Base-by-base conservation (phyloP, 2,329 filamentous ascomycete genomes). In the Fusarium papillatum region DNA sequence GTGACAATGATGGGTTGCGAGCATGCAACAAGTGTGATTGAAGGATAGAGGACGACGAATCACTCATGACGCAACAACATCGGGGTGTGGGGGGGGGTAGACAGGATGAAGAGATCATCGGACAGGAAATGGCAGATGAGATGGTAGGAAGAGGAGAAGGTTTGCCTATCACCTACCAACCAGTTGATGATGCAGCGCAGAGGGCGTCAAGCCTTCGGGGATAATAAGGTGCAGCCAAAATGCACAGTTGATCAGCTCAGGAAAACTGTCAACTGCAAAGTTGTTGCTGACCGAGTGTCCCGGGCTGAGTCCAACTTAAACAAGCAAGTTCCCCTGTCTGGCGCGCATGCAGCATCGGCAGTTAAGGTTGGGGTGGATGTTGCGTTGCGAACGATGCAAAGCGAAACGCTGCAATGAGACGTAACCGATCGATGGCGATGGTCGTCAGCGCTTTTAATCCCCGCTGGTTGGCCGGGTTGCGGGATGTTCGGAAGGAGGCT, bases 391-490 rank as follows among this genome's bases (percentile, higher is more conserved):
- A 72, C 68, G 73, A 68, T 73, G 71, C 78, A 78, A 73, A 74
- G 39, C 60, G 71, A 78, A 70, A 61, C 70, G 69, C 77, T 77
- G 70, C 68, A 72, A 76, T 77, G 69, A 64, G 71, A 78, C 69
- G 73, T 63, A 57, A 57, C 64, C 67, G 68, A 78, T 71, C 63
- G 69, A 31, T 75, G 48, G 74, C 39, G 63, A 72, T 61, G 60
- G 64, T 64, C 55, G 57, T 68, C 66, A 70, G 74, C 68, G 77
- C 65, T 70, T 73, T 74, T 71, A 39, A 72, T 61, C 71, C 59
- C 75, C 69, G 66, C 78, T 71, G 78, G 78, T 78, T 79, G 78
- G 73, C 78, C 70, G 66, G 77, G 72, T 70, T 75, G 75, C 77
- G 71, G 69, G 68, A 76, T 66, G 60, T 55, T 75, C 64, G 67